Percentiles rank a stretch among this genome's conserved stretches.
These are phyloP conservation scores for Lanmaoa rubissima DNA, from an alignment of 768 basidiomycete species.

Conservation along the genomic window DNA sequence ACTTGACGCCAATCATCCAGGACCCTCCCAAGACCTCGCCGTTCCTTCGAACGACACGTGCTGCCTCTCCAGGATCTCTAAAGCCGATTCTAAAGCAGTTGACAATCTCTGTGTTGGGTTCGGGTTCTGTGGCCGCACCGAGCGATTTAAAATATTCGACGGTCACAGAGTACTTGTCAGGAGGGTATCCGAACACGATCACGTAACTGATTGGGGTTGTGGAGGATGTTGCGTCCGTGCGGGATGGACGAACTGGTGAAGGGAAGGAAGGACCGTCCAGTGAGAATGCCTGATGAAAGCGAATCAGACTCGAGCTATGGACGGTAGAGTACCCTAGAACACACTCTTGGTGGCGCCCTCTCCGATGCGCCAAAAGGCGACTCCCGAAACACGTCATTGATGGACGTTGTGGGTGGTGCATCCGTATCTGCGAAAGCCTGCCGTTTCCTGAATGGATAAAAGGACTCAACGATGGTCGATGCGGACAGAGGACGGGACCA, in stretches of 20 bases:
- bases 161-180: slow-evolving; percentile 69
- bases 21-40: slow-evolving; percentile 73
- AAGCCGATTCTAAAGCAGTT: slow-evolving; percentile 87
- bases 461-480: slow-evolving; percentile 1
- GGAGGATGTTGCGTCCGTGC: slow-evolving; percentile 29
- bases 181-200: slow-evolving; percentile 86
- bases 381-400: slow-evolving; percentile 72
- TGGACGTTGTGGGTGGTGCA: slow-evolving; percentile 73
- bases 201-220: slow-evolving; percentile 54
- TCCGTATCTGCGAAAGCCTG: slow-evolving; percentile 72
- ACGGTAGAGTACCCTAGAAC: not conserved
- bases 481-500: not conserved
- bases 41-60: slow-evolving; percentile 77
- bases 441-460: slow-evolving; percentile 43
- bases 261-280: slow-evolving; percentile 19
- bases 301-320: not conserved
- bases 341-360: slow-evolving; percentile 19
- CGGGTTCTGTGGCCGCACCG: slow-evolving; percentile 67
- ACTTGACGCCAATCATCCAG: slow-evolving; percentile 86
- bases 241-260: slow-evolving; percentile 13
- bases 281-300: slow-evolving; percentile 18
- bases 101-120: slow-evolving; percentile 61
- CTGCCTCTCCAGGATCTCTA: slow-evolving; percentile 64
- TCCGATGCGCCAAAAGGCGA: slow-evolving; percentile 32
- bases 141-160: slow-evolving; percentile 75